Evolutionary conservation across 225 moss, liverwort and hornwort genomes (phyloP).

Genomic region (Anthoceros angustus): DNA sequence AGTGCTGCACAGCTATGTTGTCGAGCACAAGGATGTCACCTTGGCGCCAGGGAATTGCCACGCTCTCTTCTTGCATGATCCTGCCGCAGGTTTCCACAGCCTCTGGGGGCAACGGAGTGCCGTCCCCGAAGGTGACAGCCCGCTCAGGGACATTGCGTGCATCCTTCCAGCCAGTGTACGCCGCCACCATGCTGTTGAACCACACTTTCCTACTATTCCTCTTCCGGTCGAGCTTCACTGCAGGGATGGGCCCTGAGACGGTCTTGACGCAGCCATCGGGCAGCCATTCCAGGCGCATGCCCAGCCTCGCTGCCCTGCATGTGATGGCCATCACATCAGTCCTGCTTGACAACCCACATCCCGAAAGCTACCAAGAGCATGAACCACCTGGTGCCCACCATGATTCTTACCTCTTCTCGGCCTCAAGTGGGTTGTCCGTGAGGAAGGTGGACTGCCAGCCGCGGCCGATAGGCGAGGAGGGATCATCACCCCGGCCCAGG

Average conservation of each 20-base stretch:
- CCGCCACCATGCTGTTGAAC: constrained; percentile 99
- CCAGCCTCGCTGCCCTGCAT: constrained; percentile 63
- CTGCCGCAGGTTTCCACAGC: constrained; percentile 62
- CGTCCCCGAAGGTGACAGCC: constrained; percentile 84
- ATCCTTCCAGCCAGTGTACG: constrained; percentile 95
- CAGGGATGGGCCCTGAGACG: constrained; percentile 74
- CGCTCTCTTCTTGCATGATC: constrained; percentile 72
- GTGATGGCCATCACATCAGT: no score
- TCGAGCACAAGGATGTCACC: constrained; percentile 83
- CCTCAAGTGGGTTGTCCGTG: constrained; percentile 71
- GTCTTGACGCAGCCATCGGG: constrained; percentile 68
- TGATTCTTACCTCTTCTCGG: constrained; percentile 56
- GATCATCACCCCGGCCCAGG: constrained; percentile 87
- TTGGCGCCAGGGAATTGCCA: constrained; percentile 72
- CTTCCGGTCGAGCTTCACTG: constrained; percentile 53
- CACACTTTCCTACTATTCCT: constrained; percentile 58
- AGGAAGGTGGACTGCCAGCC: constrained; percentile 98
- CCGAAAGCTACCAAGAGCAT: not conserved
- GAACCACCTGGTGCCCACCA: not conserved
- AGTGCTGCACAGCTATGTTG: constrained; percentile 70
- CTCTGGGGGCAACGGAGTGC: constrained; percentile 43
- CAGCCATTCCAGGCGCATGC: constrained; percentile 82
- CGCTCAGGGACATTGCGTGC: constrained; percentile 65
- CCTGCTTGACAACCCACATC: not conserved
- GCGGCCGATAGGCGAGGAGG: constrained; percentile 86